phyloP scores from a whole-genome alignment of 2,329 filamentous ascomycete species.

The Paraphoma sp. region DNA sequence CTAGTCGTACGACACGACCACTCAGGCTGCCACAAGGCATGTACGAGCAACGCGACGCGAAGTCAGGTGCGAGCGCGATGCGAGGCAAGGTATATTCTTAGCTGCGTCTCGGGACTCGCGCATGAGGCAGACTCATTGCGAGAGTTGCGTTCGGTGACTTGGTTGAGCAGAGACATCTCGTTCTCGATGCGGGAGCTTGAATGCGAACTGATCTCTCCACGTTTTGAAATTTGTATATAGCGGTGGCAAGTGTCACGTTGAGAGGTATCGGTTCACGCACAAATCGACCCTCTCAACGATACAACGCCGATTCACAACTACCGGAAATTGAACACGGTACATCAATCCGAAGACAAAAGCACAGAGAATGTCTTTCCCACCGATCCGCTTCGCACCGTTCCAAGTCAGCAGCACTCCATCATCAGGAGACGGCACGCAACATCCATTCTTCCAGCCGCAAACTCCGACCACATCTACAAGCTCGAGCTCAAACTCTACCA shows the following conservation, averaged over 20 bases:
- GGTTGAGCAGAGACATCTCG: conserved; percentile 1
- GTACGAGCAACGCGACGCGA: conserved; percentile 28
- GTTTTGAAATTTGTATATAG: background rate
- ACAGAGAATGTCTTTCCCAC: conserved; percentile 26
- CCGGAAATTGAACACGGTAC: background rate
- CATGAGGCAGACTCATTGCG: conserved; percentile 24
- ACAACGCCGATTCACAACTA: background rate
- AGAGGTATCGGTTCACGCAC: background rate
- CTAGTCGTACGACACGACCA: conserved; percentile 1
- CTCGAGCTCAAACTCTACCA: background rate
- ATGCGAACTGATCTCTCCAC: background rate
- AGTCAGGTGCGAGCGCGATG: conserved; percentile 29
- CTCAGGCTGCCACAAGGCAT: conserved; percentile 8
- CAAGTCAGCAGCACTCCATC: conserved; percentile 32
- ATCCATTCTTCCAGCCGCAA: conserved; percentile 30
- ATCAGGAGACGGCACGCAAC: conserved; percentile 16
- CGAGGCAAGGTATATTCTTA: conserved; percentile 7
- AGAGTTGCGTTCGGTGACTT: conserved; percentile 2
- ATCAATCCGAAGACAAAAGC: background rate
- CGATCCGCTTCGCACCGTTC: conserved; percentile 39
- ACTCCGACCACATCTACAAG: conserved; percentile 8
- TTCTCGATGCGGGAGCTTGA: background rate
- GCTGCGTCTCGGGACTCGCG: conserved; percentile 1
- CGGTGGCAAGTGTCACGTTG: background rate
- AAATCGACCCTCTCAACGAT: no score